Evolutionary conservation across 192 early-diverging fungal genomes (phyloP), one percentile per base, ranked within the genome.

Genomic region (Backusella luteola): DNA sequence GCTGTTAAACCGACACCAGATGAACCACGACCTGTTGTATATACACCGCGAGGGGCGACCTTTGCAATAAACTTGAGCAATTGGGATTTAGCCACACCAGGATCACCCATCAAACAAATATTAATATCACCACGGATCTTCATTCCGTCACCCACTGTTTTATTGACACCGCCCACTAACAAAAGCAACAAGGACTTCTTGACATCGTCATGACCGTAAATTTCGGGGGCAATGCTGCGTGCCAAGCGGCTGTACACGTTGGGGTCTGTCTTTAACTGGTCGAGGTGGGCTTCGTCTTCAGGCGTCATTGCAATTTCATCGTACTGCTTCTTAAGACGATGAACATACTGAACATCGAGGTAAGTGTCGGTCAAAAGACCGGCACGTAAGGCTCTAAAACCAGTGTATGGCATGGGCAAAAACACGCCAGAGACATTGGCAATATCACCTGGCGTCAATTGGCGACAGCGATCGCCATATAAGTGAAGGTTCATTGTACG

Each of bases 81-180:
- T 87, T 99, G 98, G 15, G 96, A 97, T 86, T 99, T 99, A 77
- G 96, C 96, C 56, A 97, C 96, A 80, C 97, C 97, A 66, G 98
- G 98, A 81, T 99, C 98, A 83, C 98, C 98, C 96, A 99, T 98
- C 79, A 99, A 84, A 79, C 95, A 98, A 34, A 98, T 81, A 84
- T 99, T 99, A 71, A 99, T 88, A 82, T 99, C 98, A 72, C 98
- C 97, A 83, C 98, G 92, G 77, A 98, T 96, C 74, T 94, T 91
- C 96, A 97, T 96, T 41, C 96, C 95, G 71, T 97, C 96, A n/a
- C 88, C 87, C 53, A 93, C 93, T 71, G 87, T 84, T 85, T 97
- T 96, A 36, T 89, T 87, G 0, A 93, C 86, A 29, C 90, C 91
- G 71, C 94, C 95, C n/a, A 96, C 90, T 66, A 96, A 87, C 78